Evolutionary conservation across 1,284 basidiomycete species (phyloP).

Genomic region (Fomitopsis palustris): DNA sequence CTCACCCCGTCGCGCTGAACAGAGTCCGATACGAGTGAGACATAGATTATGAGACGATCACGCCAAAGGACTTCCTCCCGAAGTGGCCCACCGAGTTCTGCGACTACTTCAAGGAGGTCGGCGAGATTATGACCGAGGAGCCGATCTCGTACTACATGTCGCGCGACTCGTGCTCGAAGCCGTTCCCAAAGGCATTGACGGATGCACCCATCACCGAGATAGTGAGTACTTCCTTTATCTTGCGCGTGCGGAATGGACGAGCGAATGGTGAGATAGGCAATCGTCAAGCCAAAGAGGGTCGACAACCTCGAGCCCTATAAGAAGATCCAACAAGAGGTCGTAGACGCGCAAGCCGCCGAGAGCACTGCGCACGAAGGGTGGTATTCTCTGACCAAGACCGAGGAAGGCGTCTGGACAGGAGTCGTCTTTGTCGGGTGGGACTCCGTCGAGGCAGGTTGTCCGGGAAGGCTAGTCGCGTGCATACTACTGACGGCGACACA

Average conservation of each 20-base stretch:
- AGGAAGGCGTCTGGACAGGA: background rate
- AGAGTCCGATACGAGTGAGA: no score
- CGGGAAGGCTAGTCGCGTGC: background rate
- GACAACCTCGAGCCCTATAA: background rate
- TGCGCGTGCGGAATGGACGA: no score
- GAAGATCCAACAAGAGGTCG: background rate
- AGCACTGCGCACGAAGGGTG: background rate
- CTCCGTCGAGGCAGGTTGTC: background rate
- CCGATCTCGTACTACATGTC: background rate
- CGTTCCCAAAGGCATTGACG: background rate
- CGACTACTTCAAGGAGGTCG: background rate
- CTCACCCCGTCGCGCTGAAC: no score
- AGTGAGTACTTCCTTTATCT: no score
- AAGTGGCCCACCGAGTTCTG: background rate
- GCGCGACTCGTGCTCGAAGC: background rate
- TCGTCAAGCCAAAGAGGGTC: background rate
- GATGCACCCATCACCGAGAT: background rate
- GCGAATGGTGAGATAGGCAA: no score
- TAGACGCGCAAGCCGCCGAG: background rate
- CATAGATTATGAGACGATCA: background rate
- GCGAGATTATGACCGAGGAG: background rate
- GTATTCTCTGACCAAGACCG: background rate
- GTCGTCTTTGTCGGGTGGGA: background rate
- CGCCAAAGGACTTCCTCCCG: background rate
- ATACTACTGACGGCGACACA: no score